These are phyloP conservation scores for Lepidium didymum DNA, from an alignment of 345 rosid species.

Conservation along the genomic window DNA sequence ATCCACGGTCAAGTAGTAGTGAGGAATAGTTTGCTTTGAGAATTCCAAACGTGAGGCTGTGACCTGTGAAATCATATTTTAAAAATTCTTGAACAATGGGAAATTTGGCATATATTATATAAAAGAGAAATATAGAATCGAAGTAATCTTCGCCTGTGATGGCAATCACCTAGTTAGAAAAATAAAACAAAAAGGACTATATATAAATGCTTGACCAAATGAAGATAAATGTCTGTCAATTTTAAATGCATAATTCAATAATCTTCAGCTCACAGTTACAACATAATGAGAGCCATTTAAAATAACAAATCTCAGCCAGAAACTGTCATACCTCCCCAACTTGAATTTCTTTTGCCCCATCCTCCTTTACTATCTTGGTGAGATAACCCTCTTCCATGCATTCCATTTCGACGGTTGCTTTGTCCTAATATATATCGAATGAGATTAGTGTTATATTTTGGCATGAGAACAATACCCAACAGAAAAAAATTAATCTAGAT, in stretches of 20 bases:
- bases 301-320: not conserved
- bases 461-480: not conserved
- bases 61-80: slow-evolving; percentile 37
- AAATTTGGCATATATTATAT: not conserved
- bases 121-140: not conserved
- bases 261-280: not conserved
- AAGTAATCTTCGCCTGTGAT: slow-evolving; percentile 70
- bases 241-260: not conserved
- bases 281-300: not conserved
- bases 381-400: slow-evolving; percentile 99
- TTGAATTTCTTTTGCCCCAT: slow-evolving; percentile 87
- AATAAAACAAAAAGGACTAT: not conserved
- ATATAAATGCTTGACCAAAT: not conserved
- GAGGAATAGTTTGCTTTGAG: slow-evolving; percentile 95
- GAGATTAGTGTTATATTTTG: not conserved
- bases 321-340: slow-evolving; percentile 74
- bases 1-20: slow-evolving; percentile 86
- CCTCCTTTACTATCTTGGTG: slow-evolving; percentile 82
- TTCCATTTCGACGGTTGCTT: slow-evolving; percentile 98
- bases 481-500: not conserved
- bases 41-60: slow-evolving; percentile 75
- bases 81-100: not conserved
- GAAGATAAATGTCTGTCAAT: not conserved
- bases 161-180: slow-evolving; percentile 54
- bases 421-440: slow-evolving; percentile 48